These are phyloP conservation scores for Fusarium abutilonis DNA, from an alignment of 2,329 filamentous ascomycete genomes.

Conservation along the genomic window DNA sequence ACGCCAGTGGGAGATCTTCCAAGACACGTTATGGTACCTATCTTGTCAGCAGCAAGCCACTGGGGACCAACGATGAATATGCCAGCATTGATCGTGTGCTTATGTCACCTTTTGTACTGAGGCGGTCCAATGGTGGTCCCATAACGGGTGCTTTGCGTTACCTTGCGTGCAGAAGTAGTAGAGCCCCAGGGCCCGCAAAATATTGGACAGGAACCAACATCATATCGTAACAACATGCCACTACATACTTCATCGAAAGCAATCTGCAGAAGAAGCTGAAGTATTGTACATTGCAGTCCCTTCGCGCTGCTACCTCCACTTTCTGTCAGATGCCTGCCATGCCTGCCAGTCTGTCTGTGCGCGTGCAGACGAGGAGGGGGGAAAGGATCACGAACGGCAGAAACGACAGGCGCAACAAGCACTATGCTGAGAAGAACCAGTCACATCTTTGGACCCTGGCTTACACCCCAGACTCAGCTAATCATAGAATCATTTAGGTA, in stretches of 20 bases:
- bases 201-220: constrained; percentile 26
- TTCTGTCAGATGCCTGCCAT: constrained; percentile 9
- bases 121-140: constrained; percentile 31
- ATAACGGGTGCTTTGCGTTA: constrained; percentile 9
- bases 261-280: constrained; percentile 16
- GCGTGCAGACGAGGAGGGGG: constrained; percentile 5
- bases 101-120: constrained; percentile 10
- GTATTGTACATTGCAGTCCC: constrained; percentile 1
- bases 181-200: constrained; percentile 36
- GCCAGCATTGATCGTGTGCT: constrained; percentile 22
- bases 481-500: constrained; percentile 29
- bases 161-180: constrained; percentile 16
- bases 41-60: constrained; percentile 9
- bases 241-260: constrained; percentile 3
- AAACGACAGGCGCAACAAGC: background rate
- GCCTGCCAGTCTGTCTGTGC: constrained; percentile 21
- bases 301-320: constrained; percentile 12
- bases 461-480: constrained; percentile 32
- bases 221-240: constrained; percentile 21
- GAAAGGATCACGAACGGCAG: constrained; percentile 3
- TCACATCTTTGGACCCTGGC: constrained; percentile 12
- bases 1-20: background rate
- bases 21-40: constrained; percentile 2
- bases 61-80: background rate
- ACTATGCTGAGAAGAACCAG: constrained; percentile 18